Conservation (phyloP, 495 filamentous ascomycete genomes). For the Trichoderma gamsii region DNA sequence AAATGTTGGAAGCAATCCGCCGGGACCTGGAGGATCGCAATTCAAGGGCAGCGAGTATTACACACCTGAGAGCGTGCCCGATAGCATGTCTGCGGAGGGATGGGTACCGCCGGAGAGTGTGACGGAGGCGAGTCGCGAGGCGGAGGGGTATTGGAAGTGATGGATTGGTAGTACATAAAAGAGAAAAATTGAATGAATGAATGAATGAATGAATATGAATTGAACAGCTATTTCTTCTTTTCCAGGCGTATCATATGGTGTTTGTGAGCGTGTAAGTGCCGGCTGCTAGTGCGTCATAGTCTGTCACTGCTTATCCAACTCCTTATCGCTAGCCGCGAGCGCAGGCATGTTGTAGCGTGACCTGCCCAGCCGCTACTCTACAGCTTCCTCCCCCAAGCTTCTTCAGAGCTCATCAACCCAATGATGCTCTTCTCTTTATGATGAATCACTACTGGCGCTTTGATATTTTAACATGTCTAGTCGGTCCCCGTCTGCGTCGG, state of each 20-base stretch:
- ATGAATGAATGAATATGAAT: background rate
- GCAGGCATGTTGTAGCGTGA: background rate
- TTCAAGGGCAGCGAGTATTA: constrained; percentile 27
- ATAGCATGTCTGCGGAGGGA: constrained; percentile 28
- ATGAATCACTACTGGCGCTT: background rate
- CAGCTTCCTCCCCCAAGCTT: background rate
- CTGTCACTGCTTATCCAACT: background rate
- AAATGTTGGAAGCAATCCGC: constrained; percentile 7
- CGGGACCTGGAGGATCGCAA: constrained; percentile 13
- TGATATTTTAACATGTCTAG: constrained; percentile 8
- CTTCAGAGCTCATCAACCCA: background rate
- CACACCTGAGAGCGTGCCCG: constrained; percentile 23
- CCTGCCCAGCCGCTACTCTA: background rate
- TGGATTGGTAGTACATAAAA: background rate
- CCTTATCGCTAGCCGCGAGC: background rate
- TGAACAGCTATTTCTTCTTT: background rate
- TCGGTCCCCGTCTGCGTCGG: constrained; percentile 37
- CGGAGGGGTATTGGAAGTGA: constrained; percentile 16
- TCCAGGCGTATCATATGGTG: background rate
- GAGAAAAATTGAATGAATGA: background rate
- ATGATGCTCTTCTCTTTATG: background rate
- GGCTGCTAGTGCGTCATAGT: background rate
- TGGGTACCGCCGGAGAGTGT: constrained; percentile 27
- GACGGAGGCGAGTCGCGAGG: constrained; percentile 23
- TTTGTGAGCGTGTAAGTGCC: background rate